Base-by-base conservation (phyloP, 257 asterid species). In the Jacaranda mimosifolia region DNA sequence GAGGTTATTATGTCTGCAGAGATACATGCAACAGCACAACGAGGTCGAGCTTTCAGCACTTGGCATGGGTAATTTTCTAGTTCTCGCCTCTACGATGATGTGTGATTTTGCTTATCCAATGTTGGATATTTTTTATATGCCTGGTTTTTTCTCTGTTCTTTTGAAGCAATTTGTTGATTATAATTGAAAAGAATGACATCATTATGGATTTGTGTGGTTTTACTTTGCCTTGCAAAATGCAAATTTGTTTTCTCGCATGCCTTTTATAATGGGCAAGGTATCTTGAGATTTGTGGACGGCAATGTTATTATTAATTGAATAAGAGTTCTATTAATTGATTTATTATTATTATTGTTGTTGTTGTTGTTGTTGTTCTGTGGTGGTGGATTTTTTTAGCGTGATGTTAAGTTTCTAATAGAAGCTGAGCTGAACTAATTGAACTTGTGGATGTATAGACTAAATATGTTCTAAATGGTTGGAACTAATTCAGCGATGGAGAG, bases 41-140 rank as follows among this genome's bases (percentile, higher is more conserved):
- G 98, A 93, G 84, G 97, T 90, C 78, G 98, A 91, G 88, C 97
- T 93, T 80, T 93, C 98, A 1, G 98, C 91, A 53, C 90, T 91
- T 71, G 98, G 98, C 77, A 93, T 91, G 97, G 98, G 98, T 93
- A 91, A 60, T 71, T 77, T 26, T 70, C 73, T 35, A 11, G 11
- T 39, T 56, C 13, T n/a, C 72, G 63, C 8, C 70, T 68, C 9
- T 55, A 9, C 3, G 17, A 21, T n/a, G 7, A 55, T 63, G 15
- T 59, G 36, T 36, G 7, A 36, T 72, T 65, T 51, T 67, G 6
- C n/a, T 4, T 14, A 0, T 26, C 32, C 2, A 26, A 26, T 26
- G 32, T 26, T 26, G 32, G 32, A 4, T 63, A 1, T 5, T 21
- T 9, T 17, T 9, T 72, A 6, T 57, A 14, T 78, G 26, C 18